These are phyloP conservation scores for Pseudonitzschia delicatissima DNA, from an alignment of 108 stramenopile species.

Conservation along the genomic window DNA sequence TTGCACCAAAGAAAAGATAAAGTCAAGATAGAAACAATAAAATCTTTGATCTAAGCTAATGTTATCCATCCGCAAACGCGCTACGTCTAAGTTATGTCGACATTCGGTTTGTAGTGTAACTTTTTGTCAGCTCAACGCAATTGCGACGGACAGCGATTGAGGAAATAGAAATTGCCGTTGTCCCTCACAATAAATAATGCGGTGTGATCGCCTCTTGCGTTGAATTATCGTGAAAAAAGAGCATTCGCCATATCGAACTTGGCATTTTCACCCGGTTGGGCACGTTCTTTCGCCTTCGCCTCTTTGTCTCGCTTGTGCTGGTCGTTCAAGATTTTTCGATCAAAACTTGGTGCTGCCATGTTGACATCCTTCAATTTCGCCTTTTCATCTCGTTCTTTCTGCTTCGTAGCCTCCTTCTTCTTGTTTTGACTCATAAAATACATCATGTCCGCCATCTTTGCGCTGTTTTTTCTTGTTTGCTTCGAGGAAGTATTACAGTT, in stretches of 20 bases:
- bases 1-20: background rate
- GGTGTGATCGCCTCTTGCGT: too few relatives aligned
- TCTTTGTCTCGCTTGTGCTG: slow-evolving; percentile 37
- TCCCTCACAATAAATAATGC: too few relatives aligned
- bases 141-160: too few relatives aligned
- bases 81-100: too few relatives aligned
- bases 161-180: too few relatives aligned
- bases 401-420: slow-evolving; percentile 32
- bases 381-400: slow-evolving; percentile 33
- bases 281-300: slow-evolving; percentile 22
- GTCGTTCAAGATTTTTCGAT: slow-evolving; percentile 32
- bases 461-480: background rate
- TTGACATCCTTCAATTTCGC: slow-evolving; percentile 38
- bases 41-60: too few relatives aligned
- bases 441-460: slow-evolving; percentile 37
- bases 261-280: slow-evolving; percentile 31
- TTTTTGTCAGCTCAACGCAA: too few relatives aligned
- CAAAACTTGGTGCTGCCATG: slow-evolving; percentile 32
- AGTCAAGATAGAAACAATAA: too few relatives aligned
- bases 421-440: slow-evolving; percentile 43
- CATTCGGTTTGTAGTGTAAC: too few relatives aligned
- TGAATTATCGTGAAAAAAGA: background rate
- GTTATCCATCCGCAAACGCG: too few relatives aligned
- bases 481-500: background rate
- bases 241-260: slow-evolving; percentile 32